These are phyloP conservation scores for Ganoderma boninense DNA, from an alignment of 1,284 basidiomycete species.

Conservation along the genomic window DNA sequence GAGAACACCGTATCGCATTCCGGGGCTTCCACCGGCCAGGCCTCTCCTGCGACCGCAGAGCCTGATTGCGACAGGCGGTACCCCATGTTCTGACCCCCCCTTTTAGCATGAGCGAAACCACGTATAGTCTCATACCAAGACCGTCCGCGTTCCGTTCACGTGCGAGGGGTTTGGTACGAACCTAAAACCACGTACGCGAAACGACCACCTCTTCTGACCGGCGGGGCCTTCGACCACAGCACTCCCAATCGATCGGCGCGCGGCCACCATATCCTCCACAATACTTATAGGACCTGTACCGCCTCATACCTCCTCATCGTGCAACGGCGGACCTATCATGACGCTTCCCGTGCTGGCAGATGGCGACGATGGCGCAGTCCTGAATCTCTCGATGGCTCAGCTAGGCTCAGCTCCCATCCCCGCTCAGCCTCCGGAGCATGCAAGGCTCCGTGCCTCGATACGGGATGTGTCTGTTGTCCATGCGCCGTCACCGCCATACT, in stretches of 20 bases:
- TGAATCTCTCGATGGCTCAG: background rate
- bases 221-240: background rate
- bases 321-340: background rate
- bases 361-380: background rate
- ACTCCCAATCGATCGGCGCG: background rate
- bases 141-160: too few relatives aligned
- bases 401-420: too few relatives aligned
- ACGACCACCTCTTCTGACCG: constrained; percentile 4
- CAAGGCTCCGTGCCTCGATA: constrained; percentile 1
- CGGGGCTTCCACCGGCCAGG: constrained; percentile 18
- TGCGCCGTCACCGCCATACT: constrained; percentile 7
- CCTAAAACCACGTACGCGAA: background rate
- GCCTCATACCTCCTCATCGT: background rate
- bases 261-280: background rate
- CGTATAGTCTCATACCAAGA: too few relatives aligned
- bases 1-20: constrained; percentile 22
- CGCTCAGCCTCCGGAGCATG: background rate
- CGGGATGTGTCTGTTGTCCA: background rate
- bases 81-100: background rate
- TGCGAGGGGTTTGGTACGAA: too few relatives aligned
- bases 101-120: background rate
- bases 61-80: background rate
- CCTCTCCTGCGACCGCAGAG: background rate
- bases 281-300: background rate
- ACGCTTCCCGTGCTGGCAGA: background rate